These are phyloP conservation scores for Marvania coccoides DNA, from an alignment of 139 green algal genomes.

Conservation along the genomic window DNA sequence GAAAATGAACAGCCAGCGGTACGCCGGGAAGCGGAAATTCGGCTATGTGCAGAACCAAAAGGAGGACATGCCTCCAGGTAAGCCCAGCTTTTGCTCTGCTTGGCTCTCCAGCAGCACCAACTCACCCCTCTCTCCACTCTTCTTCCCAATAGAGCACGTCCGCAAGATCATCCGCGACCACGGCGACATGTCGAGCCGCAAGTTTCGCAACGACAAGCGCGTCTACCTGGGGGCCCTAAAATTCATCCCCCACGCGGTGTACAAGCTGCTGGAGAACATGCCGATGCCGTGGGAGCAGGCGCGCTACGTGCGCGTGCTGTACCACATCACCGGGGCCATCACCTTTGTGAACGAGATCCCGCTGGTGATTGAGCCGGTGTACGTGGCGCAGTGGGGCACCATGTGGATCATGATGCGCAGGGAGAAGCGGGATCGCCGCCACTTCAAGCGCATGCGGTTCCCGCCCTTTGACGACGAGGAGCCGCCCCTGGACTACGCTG, in stretches of 20 bases:
- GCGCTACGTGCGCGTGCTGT: conserved; percentile 91
- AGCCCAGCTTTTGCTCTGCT: background rate
- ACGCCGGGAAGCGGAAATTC: conserved; percentile 85
- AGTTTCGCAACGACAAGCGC: conserved; percentile 97
- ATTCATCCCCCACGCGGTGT: conserved; percentile 98
- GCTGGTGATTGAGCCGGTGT: conserved; percentile 95
- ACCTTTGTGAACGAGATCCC: conserved; percentile 98
- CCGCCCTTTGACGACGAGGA: conserved; percentile 99
- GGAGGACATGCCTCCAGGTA: conserved; percentile 91
- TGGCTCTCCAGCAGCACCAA: background rate
- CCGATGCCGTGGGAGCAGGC: conserved; percentile 99
- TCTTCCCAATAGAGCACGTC: conserved; percentile 72
- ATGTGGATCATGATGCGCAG: conserved; percentile 99
- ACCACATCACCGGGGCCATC: conserved; percentile 99
- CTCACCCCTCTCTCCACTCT: background rate
- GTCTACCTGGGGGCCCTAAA: conserved; percentile 99
- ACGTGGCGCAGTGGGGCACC: conserved; percentile 95
- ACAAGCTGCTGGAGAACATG: conserved; percentile 99
- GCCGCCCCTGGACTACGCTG: conserved; percentile 96
- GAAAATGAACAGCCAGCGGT: conserved; percentile 86
- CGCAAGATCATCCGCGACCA: conserved; percentile 97
- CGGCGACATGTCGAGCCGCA: conserved; percentile 94
- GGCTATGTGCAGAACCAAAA: conserved; percentile 88
- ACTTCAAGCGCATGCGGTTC: conserved; percentile 99
- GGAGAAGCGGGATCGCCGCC: conserved; percentile 96